Base-by-base conservation (phyloP, 768 basidiomycete species). In the Serendipita sp. region DNA sequence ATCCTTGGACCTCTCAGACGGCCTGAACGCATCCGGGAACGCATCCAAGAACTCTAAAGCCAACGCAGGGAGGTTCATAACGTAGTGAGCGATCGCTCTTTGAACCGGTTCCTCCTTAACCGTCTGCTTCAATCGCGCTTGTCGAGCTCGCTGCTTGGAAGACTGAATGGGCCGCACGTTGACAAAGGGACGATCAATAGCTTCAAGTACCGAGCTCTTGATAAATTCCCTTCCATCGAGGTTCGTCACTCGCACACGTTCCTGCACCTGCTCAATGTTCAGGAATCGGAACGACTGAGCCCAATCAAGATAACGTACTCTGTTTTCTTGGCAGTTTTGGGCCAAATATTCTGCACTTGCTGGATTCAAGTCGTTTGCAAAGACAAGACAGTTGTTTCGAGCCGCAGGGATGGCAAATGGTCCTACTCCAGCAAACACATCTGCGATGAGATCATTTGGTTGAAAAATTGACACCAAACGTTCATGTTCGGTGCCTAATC, bases 61-160 rank as follows among this genome's bases (percentile, higher is more conserved):
- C 26, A 86, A 85, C 67, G 90, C 92, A 2, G 96, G 96, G 22
- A 99, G 78, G 72, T 99, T 99, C 93, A 99, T 95, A n/a, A 96
- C 86, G 69, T 90, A 93, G 70, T 96, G 95, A 13, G 82, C 74
- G 66, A 96, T 82, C 45, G 79, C 74, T 62, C 71, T 60, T 63
- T 87, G 81, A 41, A 76, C 71, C 5, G 72, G 74, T 45, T 42
- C 17, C 2, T 67, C 22, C 20, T 61, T 62, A 2, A 65, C 22
- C 20, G 62, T 31, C 45, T 50, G 24, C 30, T 38, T 45, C 60
- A 44, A 60, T 38, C 56, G 28, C 44, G 65, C 42, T 42, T 74
- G 74, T 65, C 65, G 64, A 67, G 70, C 72, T 73, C 69, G 75
- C 79, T 72, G 78, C 80, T 66, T 69, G 24, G 65, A 66, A 17